Base-by-base conservation (phyloP, 2,329 filamentous ascomycete genomes). In the Thyridium curvatum region DNA sequence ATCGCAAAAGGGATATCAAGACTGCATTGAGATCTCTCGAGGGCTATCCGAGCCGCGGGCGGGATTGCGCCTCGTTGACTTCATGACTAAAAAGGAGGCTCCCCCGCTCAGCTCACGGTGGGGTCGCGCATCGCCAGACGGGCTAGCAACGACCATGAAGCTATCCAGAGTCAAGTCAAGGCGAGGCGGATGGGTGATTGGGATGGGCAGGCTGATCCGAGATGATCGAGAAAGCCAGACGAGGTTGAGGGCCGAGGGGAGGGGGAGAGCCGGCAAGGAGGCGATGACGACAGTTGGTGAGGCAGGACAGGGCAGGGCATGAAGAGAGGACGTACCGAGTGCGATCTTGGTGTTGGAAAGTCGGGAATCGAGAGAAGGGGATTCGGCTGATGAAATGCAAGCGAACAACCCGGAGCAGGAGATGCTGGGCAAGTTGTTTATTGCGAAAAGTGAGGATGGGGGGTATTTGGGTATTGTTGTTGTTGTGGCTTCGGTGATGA, bases 1-100 rank as follows among this genome's bases (percentile, higher is more conserved):
- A n/a, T 32, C 30, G 30, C 30, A 16, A 12, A 32, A 32, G 7
- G n/a, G 8, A 32, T 8, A 8, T 8, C 8, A 13, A 32, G 36
- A 3, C 18, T 14, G 28, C 16, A 33, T 33, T 26, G 30, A 32
- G 16, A 16, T 8, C 10, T 32, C 15, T 10, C 21, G 30, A 31
- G 26, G 36, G 18, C n/a, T 32, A n/a, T 18, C 8, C 13, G 10
- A 30, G 36, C 30, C 21, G 8, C 8, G 30, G 36, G 7, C 12
- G 37, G 30, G 41, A 44, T 50, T 48, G 53, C 47, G 51, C 49
- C 46, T 46, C 45, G 49, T 48, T 50, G 51, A 52, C 52, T 54
- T 55, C 50, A 48, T 48, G 46, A 47, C 49, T 45, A 47, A 45
- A 40, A 47, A 45, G 45, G 42, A 48, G 50, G 47, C 54, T 52